These are phyloP conservation scores for Plasmodium vinckei DNA, from an alignment of 169 alveolate species.

Conservation along the genomic window DNA sequence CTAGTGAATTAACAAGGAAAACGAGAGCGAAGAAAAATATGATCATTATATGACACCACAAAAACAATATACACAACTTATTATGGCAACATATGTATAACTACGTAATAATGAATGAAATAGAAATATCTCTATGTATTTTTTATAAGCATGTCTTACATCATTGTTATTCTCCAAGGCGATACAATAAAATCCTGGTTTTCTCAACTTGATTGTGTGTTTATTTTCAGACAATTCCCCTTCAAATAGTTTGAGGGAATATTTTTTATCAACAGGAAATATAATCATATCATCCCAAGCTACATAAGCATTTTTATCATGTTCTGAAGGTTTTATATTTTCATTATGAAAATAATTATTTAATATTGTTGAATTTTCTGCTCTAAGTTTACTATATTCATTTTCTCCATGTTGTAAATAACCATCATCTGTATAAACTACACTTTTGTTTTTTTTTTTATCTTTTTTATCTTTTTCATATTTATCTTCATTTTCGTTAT, in stretches of 20 bases:
- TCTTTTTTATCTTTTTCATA: slow-evolving; percentile 1
- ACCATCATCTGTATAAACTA: neutral
- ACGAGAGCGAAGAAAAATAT: neutral
- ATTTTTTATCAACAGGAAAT: slow-evolving; percentile 46
- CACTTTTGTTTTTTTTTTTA: slow-evolving; percentile 17
- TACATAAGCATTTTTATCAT: neutral
- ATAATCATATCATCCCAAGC: slow-evolving; percentile 9
- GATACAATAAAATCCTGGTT: slow-evolving; percentile 65
- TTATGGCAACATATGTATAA: neutral
- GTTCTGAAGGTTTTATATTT: neutral
- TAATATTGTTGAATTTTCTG: slow-evolving; percentile 64
- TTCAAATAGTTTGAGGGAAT: slow-evolving; percentile 24
- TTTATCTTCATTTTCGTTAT: slow-evolving; percentile 30
- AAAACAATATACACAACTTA: too few species aligned
- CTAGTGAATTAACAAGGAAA: neutral
- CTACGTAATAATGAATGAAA: neutral
- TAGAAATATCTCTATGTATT: neutral
- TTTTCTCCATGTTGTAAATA: slow-evolving; percentile 36
- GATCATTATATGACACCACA: too few species aligned
- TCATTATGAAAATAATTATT: slow-evolving; percentile 47
- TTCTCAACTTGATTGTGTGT: slow-evolving; percentile 31
- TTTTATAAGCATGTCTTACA: neutral
- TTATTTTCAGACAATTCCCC: slow-evolving; percentile 42
- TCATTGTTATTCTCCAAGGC: slow-evolving; percentile 59
- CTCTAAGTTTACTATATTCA: slow-evolving; percentile 59